Conservation (phyloP, 2,329 filamentous ascomycete species). For the Sporothrix euskadiensis region DNA sequence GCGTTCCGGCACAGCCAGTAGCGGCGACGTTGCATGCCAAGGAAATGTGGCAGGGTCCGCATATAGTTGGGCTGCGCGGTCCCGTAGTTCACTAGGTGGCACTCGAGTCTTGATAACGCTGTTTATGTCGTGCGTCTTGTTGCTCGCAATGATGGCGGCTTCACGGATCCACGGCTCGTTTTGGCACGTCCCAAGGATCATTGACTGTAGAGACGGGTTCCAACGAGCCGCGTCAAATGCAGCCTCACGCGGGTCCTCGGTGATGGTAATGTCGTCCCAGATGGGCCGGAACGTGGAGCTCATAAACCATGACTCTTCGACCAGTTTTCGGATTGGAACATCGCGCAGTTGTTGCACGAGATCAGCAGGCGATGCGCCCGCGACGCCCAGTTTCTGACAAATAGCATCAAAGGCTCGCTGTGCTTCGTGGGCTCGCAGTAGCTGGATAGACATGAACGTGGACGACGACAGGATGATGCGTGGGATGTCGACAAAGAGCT, state of each 20-base stretch:
- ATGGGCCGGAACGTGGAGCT: constrained; percentile 16
- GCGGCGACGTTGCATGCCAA: neutral
- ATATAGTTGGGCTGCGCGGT: constrained; percentile 14
- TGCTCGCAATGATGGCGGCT: neutral
- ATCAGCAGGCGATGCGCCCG: neutral
- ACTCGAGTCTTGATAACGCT: neutral
- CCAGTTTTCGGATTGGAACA: neutral
- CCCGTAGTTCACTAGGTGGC: neutral
- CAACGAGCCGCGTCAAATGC: neutral
- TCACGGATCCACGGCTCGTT: constrained; percentile 21
- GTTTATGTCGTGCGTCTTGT: neutral
- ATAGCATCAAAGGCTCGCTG: constrained; percentile 17
- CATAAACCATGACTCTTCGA: constrained; percentile 5
- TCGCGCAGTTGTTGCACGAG: neutral
- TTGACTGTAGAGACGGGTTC: constrained; percentile 8
- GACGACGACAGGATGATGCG: constrained; percentile 24
- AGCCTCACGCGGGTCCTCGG: constrained; percentile 10
- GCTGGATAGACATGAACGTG: constrained; percentile 23
- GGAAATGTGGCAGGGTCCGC: neutral
- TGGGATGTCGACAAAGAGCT: constrained; percentile 19
- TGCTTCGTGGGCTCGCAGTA: constrained; percentile 11
- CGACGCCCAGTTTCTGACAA: constrained; percentile 10
- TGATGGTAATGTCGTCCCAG: constrained; percentile 24
- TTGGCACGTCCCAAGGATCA: constrained; percentile 17
- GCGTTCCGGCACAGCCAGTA: neutral